phyloP scores from a whole-genome alignment of 2,329 filamentous ascomycete species.

The Trichophyton rubrum region DNA sequence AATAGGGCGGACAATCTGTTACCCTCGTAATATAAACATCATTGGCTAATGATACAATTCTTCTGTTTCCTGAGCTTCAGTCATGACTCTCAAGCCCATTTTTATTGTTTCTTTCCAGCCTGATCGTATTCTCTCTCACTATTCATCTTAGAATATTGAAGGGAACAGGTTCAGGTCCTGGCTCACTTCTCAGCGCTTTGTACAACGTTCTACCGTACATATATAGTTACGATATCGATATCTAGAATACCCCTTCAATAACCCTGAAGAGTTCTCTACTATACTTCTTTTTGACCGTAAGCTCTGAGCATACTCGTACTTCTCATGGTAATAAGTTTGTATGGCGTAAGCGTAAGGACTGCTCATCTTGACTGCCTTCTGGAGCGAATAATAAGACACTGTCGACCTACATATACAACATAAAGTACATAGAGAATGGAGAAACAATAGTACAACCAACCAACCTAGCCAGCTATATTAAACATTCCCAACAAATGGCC shows the following conservation, averaged over 20 bases:
- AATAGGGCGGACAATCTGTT: neutral
- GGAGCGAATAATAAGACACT: neutral
- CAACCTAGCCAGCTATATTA: neutral
- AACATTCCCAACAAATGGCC: neutral
- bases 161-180: neutral
- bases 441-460: neutral
- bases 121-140: neutral
- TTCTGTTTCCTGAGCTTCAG: neutral
- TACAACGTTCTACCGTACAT: neutral
- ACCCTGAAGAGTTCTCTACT: neutral
- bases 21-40: neutral
- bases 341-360: neutral
- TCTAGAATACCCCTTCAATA: neutral
- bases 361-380: neutral
- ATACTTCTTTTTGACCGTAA: neutral
- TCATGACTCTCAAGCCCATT: neutral
- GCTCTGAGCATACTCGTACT: no score
- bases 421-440: neutral
- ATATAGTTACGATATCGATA: slow-evolving; percentile 1
- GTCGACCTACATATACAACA: neutral
- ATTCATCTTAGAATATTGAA: neutral
- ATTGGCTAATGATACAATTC: neutral
- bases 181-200: neutral
- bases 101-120: neutral
- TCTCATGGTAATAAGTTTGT: neutral